Evolutionary conservation across 1,139 yeast genomes (phyloP).

Genomic region (Protomyces macrosporus): DNA sequence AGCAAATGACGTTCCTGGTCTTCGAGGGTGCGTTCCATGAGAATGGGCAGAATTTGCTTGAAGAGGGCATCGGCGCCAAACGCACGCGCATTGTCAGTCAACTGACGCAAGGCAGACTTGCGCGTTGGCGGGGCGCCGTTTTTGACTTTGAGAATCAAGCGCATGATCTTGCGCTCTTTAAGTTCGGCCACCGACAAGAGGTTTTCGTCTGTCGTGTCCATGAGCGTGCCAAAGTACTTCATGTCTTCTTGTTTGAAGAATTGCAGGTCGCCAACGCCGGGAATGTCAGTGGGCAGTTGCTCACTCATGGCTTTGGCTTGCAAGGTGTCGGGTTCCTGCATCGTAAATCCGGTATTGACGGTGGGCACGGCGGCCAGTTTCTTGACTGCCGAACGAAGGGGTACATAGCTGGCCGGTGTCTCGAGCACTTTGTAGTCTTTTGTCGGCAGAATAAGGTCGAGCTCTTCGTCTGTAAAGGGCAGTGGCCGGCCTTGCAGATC

Average conservation of each 20-base stretch:
- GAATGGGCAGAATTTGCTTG: conserved; percentile 63
- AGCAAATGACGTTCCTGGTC: conserved; percentile 80
- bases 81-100: conserved; percentile 58
- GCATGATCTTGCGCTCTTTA: conserved; percentile 59
- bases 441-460: conserved; percentile 52
- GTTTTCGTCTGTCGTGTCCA: conserved; percentile 41
- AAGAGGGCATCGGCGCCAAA: conserved; percentile 70
- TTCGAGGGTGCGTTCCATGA: conserved; percentile 66
- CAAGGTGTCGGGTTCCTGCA: conserved; percentile 37
- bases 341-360: conserved; percentile 38
- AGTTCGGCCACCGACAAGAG: conserved; percentile 50
- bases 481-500: conserved; percentile 37
- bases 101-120: conserved; percentile 62
- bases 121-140: conserved; percentile 69
- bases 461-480: conserved; percentile 47
- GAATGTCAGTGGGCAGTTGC: conserved; percentile 51
- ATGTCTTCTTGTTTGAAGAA: conserved; percentile 68
- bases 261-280: conserved; percentile 60
- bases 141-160: conserved; percentile 61
- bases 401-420: conserved; percentile 49
- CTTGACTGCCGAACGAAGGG: conserved; percentile 36
- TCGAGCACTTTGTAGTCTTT: conserved; percentile 48
- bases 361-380: conserved; percentile 41
- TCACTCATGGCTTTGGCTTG: conserved; percentile 34
- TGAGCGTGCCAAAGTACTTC: conserved; percentile 62